Evolutionary conservation across 305 asterid species (phyloP).

Genomic region (Fraxinus baroniana): DNA sequence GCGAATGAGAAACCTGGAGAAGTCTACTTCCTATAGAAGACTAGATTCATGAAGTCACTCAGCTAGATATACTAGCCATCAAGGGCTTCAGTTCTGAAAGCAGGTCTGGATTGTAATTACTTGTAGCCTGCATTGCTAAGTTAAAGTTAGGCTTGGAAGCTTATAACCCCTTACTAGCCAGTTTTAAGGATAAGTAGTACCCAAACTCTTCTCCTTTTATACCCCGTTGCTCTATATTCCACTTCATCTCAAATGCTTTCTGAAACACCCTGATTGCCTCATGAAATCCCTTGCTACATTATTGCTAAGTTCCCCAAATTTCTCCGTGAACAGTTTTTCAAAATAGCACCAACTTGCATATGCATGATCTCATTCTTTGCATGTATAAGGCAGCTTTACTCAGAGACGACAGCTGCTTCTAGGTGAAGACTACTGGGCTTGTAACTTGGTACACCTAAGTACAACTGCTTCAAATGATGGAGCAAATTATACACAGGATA

Average conservation of each 20-base stretch:
- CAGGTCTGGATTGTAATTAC: background rate
- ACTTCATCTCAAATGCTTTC: background rate
- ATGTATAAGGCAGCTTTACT: background rate
- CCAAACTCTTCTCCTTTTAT: background rate
- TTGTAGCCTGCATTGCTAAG: background rate
- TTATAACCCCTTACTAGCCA: background rate
- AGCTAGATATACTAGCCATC: background rate
- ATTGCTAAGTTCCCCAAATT: background rate
- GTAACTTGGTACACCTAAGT: background rate
- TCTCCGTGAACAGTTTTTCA: background rate
- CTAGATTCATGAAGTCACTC: background rate
- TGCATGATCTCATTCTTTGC: background rate
- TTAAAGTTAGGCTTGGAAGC: background rate
- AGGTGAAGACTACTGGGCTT: background rate
- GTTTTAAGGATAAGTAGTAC: background rate
- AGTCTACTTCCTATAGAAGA: background rate
- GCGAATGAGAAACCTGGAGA: background rate
- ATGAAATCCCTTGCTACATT: background rate
- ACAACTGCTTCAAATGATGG: background rate
- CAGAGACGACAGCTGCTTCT: background rate
- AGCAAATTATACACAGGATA: background rate
- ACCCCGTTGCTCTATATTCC: background rate
- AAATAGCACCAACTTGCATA: background rate
- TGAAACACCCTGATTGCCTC: background rate
- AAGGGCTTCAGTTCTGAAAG: background rate